A percentile compares a stretch with the other conserved stretches of the same genome.
Conservation (phyloP, 2,329 filamentous ascomycete species). For the Helotiales sp. region DNA sequence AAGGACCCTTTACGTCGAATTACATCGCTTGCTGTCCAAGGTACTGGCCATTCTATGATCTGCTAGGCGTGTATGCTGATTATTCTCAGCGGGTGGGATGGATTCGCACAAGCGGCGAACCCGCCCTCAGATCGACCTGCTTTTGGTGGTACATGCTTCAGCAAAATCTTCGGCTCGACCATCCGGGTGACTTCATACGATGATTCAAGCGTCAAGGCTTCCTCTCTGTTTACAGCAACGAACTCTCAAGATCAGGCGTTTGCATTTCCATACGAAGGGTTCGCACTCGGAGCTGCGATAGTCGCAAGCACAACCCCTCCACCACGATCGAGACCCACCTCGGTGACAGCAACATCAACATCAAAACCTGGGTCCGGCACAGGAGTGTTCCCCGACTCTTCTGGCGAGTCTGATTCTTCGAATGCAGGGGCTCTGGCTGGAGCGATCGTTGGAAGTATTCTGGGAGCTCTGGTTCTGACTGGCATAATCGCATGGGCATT, state of each 20-base stretch:
- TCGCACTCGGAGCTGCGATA: constrained; percentile 21
- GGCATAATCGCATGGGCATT: constrained; percentile 5
- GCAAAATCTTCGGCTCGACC: constrained; percentile 23
- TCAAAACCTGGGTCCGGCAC: neutral
- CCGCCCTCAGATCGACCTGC: constrained; percentile 27
- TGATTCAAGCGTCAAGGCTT: constrained; percentile 16
- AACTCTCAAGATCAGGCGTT: constrained; percentile 22
- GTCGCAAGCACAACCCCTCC: constrained; percentile 17
- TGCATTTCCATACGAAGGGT: constrained; percentile 26
- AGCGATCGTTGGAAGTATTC: constrained; percentile 16
- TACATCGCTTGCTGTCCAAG: constrained; percentile 33
- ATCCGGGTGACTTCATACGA: constrained; percentile 26
- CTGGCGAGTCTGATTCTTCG: neutral
- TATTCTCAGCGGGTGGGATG: constrained; percentile 20
- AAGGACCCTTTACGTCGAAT: constrained; percentile 27
- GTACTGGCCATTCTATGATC: neutral
- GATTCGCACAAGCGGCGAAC: constrained; percentile 15
- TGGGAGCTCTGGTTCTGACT: constrained; percentile 6
- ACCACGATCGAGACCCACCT: neutral
- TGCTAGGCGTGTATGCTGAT: neutral
- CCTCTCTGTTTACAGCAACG: constrained; percentile 26
- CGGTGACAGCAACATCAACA: constrained; percentile 1
- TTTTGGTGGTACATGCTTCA: constrained; percentile 28
- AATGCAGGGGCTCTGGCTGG: constrained; percentile 13
- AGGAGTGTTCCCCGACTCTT: neutral